Conservation (phyloP, 164 flowering plant species). For the Stephania yunnanensis region DNA sequence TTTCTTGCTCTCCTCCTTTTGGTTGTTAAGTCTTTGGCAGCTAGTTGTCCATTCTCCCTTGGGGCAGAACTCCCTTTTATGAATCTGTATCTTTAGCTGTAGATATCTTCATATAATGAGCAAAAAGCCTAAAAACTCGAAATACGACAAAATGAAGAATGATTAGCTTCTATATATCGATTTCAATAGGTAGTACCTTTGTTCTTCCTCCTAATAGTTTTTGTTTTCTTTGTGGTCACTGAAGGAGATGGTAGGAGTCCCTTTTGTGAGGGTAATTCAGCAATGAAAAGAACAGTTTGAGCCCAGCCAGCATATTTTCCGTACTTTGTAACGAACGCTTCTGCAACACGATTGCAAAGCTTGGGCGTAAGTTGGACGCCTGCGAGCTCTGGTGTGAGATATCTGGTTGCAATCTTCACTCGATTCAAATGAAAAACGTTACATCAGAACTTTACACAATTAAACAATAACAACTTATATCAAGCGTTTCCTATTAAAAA, state of each 20-base stretch:
- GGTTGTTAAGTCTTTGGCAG: neutral
- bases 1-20: neutral
- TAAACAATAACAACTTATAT: neutral
- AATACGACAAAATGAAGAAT: neutral
- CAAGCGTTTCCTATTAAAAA: too few species aligned
- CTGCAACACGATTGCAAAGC: conserved; percentile 68
- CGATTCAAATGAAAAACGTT: conserved; percentile 17
- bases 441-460: conserved; percentile 17
- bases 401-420: conserved; percentile 67
- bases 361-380: conserved; percentile 67
- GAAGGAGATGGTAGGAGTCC: conserved; percentile 40
- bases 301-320: conserved; percentile 99
- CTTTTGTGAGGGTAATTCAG: conserved; percentile 82
- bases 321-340: conserved; percentile 84
- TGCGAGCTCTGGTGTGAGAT: conserved; percentile 85
- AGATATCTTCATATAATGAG: neutral
- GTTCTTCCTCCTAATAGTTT: conserved; percentile 16
- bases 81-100: neutral
- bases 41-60: neutral
- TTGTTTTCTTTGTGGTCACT: conserved; percentile 20
- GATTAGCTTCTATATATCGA: neutral
- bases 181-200: conserved; percentile 14
- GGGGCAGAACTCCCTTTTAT: neutral
- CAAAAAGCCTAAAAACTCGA: neutral
- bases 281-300: conserved; percentile 84